Evolutionary conservation across 441 rosid species (phyloP).

Genomic region (Erodium trifolium): DNA sequence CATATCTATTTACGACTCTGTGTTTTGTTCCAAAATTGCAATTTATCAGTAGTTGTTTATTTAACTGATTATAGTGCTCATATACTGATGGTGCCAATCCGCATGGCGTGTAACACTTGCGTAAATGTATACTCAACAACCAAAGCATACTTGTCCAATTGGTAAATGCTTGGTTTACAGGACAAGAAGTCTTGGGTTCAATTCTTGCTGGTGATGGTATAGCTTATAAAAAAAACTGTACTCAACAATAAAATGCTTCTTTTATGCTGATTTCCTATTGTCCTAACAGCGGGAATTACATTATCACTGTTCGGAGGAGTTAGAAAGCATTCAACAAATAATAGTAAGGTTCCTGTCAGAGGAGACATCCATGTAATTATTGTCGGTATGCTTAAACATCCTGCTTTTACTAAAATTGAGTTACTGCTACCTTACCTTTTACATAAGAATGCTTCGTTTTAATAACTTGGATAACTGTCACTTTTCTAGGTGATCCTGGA

Average conservation of each 20-base stretch:
- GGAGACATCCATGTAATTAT: constrained; percentile 97
- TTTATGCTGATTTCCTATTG: constrained; percentile 17
- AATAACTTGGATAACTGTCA: background rate
- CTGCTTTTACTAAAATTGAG: constrained; percentile 6
- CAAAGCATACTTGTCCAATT: background rate
- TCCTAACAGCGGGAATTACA: constrained; percentile 79
- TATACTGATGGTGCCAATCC: constrained; percentile 5
- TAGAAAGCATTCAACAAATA: constrained; percentile 78
- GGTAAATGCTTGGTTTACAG: background rate
- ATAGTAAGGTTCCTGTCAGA: constrained; percentile 95
- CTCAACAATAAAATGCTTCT: constrained; percentile 10
- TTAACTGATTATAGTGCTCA: constrained; percentile 11
- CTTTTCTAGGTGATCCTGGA: constrained; percentile 89
- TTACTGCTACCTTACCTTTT: background rate
- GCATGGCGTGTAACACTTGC: background rate
- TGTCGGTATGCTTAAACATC: constrained; percentile 56
- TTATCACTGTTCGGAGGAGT: constrained; percentile 94
- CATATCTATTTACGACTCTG: constrained; percentile 9
- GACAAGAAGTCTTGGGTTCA: background rate
- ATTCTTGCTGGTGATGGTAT: background rate
- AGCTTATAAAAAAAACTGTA: background rate
- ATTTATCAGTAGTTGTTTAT: constrained; percentile 8
- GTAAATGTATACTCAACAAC: constrained; percentile 5
- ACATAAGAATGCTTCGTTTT: background rate
- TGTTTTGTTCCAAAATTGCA: background rate